Percentiles rank a stretch among this genome's conserved stretches.
Evolutionary conservation across 2,329 filamentous ascomycete genomes (phyloP).

Genomic region (Chlorencoelia australis): DNA sequence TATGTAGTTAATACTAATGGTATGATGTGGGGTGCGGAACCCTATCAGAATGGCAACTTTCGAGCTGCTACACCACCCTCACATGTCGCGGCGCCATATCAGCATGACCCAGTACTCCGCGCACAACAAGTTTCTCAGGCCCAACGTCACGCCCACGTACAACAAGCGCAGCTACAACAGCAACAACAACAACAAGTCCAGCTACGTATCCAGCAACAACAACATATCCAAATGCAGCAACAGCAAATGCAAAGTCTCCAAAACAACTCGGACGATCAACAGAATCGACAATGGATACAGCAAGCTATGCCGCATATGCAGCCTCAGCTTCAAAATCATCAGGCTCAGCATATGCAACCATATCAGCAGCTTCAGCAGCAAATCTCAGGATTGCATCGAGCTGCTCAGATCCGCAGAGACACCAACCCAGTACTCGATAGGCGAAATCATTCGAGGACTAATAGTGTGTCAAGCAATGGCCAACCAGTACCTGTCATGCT

Average conservation of each 20-base stretch:
- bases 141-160: not conserved
- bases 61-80: no score
- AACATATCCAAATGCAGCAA: constrained; percentile 7
- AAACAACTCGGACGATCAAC: no score
- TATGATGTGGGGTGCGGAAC: no score
- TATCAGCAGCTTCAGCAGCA: constrained; percentile 10
- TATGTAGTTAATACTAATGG: no score
- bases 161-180: constrained; percentile 9
- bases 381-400: constrained; percentile 9
- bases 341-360: constrained; percentile 2
- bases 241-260: constrained; percentile 7
- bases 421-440: constrained; percentile 8
- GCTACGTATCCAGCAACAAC: constrained; percentile 4
- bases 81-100: no score
- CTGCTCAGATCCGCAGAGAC: constrained; percentile 10
- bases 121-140: not conserved
- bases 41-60: no score
- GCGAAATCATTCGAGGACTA: not conserved
- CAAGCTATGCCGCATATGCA: constrained; percentile 4
- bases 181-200: constrained; percentile 12
- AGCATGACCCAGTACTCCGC: no score
- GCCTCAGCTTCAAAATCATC: constrained; percentile 5
- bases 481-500: not conserved
- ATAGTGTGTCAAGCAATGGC: constrained; percentile 2
- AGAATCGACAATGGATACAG: constrained; percentile 8